phyloP scores from a whole-genome alignment of 768 basidiomycete genomes.

The Phaffia australis region DNA sequence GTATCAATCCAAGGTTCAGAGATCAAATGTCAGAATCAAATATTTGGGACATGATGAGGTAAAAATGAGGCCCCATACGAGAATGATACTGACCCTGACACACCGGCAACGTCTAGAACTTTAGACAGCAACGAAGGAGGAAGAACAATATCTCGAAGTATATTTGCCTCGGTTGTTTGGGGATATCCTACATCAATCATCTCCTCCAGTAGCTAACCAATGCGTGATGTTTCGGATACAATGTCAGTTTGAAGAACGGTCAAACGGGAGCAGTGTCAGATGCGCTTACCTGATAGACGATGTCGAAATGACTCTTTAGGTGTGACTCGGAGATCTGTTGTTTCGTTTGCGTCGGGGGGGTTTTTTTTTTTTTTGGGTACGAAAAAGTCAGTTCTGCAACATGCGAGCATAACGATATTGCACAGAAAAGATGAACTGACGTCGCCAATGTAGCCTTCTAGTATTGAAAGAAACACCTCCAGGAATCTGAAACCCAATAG shows the following conservation, averaged over 20 bases:
- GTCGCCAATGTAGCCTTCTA: constrained; percentile 79
- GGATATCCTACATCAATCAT: constrained; percentile 88
- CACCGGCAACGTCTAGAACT: constrained; percentile 47
- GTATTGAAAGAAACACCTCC: constrained; percentile 68
- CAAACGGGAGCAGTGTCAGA: neutral
- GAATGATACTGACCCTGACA: constrained; percentile 39
- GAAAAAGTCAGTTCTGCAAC: neutral
- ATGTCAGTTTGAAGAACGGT: neutral
- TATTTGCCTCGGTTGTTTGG: constrained; percentile 77
- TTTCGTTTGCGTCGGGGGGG: neutral
- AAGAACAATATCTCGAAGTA: constrained; percentile 83
- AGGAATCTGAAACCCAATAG: constrained; percentile 80
- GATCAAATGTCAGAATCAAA: neutral
- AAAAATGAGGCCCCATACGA: neutral
- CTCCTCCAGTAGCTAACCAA: constrained; percentile 70
- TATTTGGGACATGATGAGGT: neutral
- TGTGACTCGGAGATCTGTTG: constrained; percentile 53
- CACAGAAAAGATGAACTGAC: constrained; percentile 1
- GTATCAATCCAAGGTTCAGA: neutral
- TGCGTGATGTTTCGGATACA: neutral
- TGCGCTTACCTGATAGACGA: constrained; percentile 71
- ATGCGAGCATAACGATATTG: too few relatives aligned
- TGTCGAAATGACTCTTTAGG: constrained; percentile 84
- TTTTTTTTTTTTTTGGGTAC: neutral
- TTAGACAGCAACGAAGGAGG: constrained; percentile 79